Evolutionary conservation across 768 basidiomycete genomes (phyloP).

Genomic region (Trametes punicea): DNA sequence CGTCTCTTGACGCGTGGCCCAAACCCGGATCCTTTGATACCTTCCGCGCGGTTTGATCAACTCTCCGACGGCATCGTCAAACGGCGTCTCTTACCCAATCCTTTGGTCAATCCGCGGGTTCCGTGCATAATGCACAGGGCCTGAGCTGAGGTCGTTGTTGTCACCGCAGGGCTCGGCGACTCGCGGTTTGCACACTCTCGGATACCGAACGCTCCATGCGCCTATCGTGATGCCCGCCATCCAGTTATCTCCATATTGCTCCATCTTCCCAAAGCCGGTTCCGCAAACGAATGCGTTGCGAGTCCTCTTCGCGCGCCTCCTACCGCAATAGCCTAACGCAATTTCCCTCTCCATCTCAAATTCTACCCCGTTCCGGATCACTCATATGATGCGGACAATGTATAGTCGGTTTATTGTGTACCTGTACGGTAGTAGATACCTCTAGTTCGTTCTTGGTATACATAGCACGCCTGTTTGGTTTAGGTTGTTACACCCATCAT

Average conservation of each 20-base stretch:
- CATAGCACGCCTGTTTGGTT: constrained; percentile 15
- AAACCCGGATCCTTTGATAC: too few relatives aligned
- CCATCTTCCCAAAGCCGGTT: neutral
- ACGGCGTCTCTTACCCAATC: too few relatives aligned
- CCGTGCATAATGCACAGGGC: neutral
- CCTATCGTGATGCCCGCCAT: neutral
- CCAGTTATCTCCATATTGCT: neutral
- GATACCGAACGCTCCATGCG: neutral
- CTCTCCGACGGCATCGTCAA: too few relatives aligned
- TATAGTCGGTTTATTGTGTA: constrained; percentile 23
- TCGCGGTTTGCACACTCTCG: neutral
- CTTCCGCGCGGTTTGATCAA: too few relatives aligned
- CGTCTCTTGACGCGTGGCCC: neutral
- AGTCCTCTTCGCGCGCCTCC: neutral
- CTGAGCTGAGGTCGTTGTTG: neutral
- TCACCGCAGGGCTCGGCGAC: neutral
- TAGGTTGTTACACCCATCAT: neutral
- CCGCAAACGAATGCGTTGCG: neutral
- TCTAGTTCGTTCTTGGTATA: constrained; percentile 20
- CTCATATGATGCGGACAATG: constrained; percentile 17
- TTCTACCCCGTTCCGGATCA: constrained; percentile 7
- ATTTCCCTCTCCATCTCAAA: neutral
- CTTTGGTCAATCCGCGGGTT: neutral
- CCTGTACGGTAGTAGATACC: constrained; percentile 21
- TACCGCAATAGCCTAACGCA: neutral